phyloP scores from a whole-genome alignment of 805 yeast species.

The Metschnikowia henanensis region DNA sequence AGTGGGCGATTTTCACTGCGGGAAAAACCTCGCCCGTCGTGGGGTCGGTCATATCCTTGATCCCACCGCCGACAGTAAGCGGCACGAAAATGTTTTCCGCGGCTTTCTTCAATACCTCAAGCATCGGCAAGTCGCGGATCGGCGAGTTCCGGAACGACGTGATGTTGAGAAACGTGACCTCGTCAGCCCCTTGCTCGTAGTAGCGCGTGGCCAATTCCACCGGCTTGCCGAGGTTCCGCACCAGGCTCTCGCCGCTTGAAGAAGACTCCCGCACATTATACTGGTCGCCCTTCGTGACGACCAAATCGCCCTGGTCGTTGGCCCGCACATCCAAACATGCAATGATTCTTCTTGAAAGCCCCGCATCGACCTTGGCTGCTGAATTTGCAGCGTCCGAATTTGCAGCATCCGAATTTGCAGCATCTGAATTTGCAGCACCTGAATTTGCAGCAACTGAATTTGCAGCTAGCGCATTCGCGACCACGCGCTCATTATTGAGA shows the following conservation, averaged over 20 bases:
- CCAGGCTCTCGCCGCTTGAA: slow-evolving; percentile 50
- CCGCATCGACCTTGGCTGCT: slow-evolving; percentile 26
- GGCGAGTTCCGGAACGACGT: slow-evolving; percentile 97
- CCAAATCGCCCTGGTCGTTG: slow-evolving; percentile 92
- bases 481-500: slow-evolving; percentile 45
- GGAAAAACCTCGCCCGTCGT: slow-evolving; percentile 70
- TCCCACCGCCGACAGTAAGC: slow-evolving; percentile 97
- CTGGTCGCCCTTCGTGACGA: slow-evolving; percentile 98
- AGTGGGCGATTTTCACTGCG: slow-evolving; percentile 86
- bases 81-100: slow-evolving; percentile 96
- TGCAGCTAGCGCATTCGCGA: neutral
- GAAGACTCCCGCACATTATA: slow-evolving; percentile 85
- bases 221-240: slow-evolving; percentile 95
- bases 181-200: slow-evolving; percentile 95
- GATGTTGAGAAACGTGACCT: slow-evolving; percentile 90
- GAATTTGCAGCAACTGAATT: neutral
- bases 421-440: too few species aligned
- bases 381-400: neutral
- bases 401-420: too few species aligned
- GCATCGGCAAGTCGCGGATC: slow-evolving; percentile 90
- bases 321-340: slow-evolving; percentile 98
- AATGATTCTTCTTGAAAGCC: slow-evolving; percentile 86
- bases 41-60: slow-evolving; percentile 86
- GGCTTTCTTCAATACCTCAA: slow-evolving; percentile 78
- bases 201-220: slow-evolving; percentile 90